Conservation (phyloP, 2,329 filamentous ascomycete genomes). For the Orbilia quercus region DNA sequence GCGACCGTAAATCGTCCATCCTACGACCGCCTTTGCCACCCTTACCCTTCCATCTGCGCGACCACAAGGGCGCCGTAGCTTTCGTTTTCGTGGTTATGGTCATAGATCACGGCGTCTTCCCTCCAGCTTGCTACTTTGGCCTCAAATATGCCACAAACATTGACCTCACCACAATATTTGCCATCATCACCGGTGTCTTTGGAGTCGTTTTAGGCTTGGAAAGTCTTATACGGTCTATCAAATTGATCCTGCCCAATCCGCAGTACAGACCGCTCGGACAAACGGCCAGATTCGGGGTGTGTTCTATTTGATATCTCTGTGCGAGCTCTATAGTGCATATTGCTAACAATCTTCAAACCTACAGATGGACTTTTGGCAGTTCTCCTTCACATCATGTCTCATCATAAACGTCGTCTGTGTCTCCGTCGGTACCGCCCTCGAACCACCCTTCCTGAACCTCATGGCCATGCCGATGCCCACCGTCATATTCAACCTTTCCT, state of each 20-base stretch:
- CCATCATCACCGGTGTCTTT: slow-evolving; percentile 51
- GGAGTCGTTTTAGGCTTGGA: slow-evolving; percentile 52
- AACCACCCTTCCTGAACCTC: slow-evolving; percentile 46
- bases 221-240: slow-evolving; percentile 41
- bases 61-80: slow-evolving; percentile 38
- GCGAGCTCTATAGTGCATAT: background rate
- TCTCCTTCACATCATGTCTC: slow-evolving; percentile 30
- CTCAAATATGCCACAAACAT: slow-evolving; percentile 50
- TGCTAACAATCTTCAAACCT: background rate
- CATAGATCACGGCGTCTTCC: slow-evolving; percentile 51
- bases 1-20: slow-evolving; percentile 38
- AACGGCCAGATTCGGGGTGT: slow-evolving; percentile 45
- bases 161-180: slow-evolving; percentile 46
- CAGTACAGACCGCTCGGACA: slow-evolving; percentile 43
- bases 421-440: slow-evolving; percentile 42
- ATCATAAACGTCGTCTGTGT: slow-evolving; percentile 55
- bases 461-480: slow-evolving; percentile 56
- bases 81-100: slow-evolving; percentile 49
- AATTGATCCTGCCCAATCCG: slow-evolving; percentile 38
- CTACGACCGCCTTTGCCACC: slow-evolving; percentile 43
- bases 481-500: slow-evolving; percentile 53
- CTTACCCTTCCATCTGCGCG: slow-evolving; percentile 49
- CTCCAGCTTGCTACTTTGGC: slow-evolving; percentile 41
- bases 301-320: background rate
- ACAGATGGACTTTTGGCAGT: slow-evolving; percentile 56